Evolutionary conservation across 2,329 filamentous ascomycete species (phyloP), one percentile per base, ranked within the genome.

Genomic region (Trichoderma atrobrunneum): DNA sequence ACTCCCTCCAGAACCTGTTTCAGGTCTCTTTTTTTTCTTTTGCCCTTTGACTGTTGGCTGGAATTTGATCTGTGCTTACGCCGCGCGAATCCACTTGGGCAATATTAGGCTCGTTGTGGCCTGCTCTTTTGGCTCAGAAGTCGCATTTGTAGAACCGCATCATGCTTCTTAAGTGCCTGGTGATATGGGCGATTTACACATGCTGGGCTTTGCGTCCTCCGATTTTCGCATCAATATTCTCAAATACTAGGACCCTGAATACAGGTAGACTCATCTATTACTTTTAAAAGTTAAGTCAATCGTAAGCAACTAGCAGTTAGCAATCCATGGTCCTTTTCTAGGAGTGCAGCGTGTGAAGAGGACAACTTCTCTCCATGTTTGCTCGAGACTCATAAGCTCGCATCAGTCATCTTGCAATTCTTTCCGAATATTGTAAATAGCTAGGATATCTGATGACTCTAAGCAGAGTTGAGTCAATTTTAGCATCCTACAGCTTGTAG

Each of bases 1-100:
- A 74, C 63, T 73, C 73, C 73, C 66, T 26, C 66, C 48, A 65
- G 66, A 65, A 70, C 71, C 71, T 72, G 30, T 63, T 61, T 71
- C 65, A 70, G 60, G 60, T 72, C 21, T 16, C 21, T 32, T 43
- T 21, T 51, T 14, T 43, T 18, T 14, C 14, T 36, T 21, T 34
- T 24, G n/a, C 6, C 12, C 7, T 43, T 51, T 21, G 7, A 11
- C 24, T 4, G 24, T 30, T 60, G 32, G 65, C 5, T 11, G 54
- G 54, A 14, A 26, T n/a, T 59, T 43, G 8, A 36, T 11, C 10
- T 48, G 34, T 12, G 54, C 65, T 60, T 68, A 48, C 10, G 7
- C 54, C 18, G 18, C 7, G 18, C n/a, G 18, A 51, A 54, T 65
- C 43, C 62, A 36, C 43, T 36, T 34, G 21, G n/a, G 48, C 43